phyloP scores from a whole-genome alignment of 2,329 filamentous ascomycete genomes.

The Penicillium decumbens region DNA sequence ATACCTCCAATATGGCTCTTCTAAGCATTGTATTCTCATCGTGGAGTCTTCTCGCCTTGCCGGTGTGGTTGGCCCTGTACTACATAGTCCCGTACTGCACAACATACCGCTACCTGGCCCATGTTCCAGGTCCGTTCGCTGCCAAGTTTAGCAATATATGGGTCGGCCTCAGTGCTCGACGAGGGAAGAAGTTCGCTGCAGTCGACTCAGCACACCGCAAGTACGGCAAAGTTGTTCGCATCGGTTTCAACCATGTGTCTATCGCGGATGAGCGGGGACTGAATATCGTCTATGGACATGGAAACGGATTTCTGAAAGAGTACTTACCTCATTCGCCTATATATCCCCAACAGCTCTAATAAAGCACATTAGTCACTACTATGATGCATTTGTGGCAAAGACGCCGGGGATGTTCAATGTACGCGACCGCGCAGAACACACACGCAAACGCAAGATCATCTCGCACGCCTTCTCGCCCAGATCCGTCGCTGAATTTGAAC shows the following conservation, averaged over 20 bases:
- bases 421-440: constrained; percentile 31
- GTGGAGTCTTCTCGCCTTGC: constrained; percentile 5
- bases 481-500: constrained; percentile 31
- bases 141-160: constrained; percentile 23
- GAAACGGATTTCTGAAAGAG: constrained; percentile 34
- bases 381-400: constrained; percentile 33
- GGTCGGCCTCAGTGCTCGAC: constrained; percentile 16
- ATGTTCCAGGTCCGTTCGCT: constrained; percentile 16
- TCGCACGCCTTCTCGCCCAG: constrained; percentile 33
- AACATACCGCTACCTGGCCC: constrained; percentile 7
- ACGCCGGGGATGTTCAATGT: constrained; percentile 35
- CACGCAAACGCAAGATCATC: constrained; percentile 34
- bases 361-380: constrained; percentile 15
- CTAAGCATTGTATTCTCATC: constrained; percentile 12
- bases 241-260: constrained; percentile 24
- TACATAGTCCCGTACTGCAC: constrained; percentile 19
- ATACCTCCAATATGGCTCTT: constrained; percentile 8
- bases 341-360: background rate
- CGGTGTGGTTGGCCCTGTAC: constrained; percentile 12
- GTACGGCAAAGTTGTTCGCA: constrained; percentile 20
- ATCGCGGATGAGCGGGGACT: constrained; percentile 20
- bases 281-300: constrained; percentile 26
- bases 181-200: constrained; percentile 25
- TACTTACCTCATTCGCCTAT: background rate
- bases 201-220: constrained; percentile 42